Conservation (phyloP, 805 yeast genomes). For the Clavispora vitiphila region DNA sequence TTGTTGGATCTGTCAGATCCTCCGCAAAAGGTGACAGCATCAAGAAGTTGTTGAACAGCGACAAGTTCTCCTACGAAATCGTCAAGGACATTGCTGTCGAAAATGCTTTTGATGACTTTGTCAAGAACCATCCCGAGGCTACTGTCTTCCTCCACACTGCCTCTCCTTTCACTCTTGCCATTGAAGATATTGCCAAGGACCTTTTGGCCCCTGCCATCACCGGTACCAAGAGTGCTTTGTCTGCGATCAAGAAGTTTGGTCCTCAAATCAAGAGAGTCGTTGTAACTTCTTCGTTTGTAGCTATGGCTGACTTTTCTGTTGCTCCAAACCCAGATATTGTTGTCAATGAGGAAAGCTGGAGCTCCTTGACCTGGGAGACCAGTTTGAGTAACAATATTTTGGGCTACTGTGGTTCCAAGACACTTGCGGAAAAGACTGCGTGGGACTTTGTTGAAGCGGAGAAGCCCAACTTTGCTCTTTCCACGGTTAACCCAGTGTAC, state of each 20-base stretch:
- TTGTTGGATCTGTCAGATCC: conserved; percentile 3
- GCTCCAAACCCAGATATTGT: conserved; percentile 25
- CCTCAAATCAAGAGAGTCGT: conserved; percentile 3
- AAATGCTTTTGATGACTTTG: conserved; percentile 1
- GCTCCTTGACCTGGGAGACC: conserved; percentile 11
- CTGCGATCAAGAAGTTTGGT: conserved; percentile 1
- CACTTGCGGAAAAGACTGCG: conserved; percentile 13
- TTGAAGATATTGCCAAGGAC: background rate
- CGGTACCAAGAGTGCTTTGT: conserved; percentile 3
- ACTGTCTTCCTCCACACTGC: conserved; percentile 4
- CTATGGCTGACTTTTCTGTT: conserved; percentile 17
- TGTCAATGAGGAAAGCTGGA: conserved; percentile 31
- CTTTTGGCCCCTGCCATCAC: conserved; percentile 2
- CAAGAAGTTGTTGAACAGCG: background rate
- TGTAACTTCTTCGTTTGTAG: conserved; percentile 2
- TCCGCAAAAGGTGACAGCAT: conserved; percentile 2
- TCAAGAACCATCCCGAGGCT: conserved; percentile 3
- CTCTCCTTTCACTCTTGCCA: conserved; percentile 1
- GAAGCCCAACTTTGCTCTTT: conserved; percentile 5
- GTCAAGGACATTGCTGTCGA: background rate
- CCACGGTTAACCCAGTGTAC: conserved; percentile 14
- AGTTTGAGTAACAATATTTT: conserved; percentile 4
- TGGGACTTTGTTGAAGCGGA: conserved; percentile 13
- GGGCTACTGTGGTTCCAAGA: conserved; percentile 14
- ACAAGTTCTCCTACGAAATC: background rate